Percentiles rank a stretch among this genome's conserved stretches.
These are phyloP conservation scores for Trichoderma erinaceum DNA, from an alignment of 495 filamentous ascomycete genomes.

Conservation along the genomic window DNA sequence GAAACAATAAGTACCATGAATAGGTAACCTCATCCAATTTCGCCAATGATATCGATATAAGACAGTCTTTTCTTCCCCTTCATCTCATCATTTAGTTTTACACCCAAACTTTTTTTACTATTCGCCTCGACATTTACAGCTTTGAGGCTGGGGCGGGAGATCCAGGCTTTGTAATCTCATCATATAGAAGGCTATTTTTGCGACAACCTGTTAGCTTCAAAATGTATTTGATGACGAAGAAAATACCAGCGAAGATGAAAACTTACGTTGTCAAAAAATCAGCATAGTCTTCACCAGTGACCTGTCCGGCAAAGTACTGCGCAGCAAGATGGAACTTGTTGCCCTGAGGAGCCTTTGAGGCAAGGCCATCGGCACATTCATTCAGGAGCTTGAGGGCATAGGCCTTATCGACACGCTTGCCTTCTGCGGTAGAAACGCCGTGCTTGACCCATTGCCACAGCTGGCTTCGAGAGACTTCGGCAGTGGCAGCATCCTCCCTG, in stretches of 20 bases:
- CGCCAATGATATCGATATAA: too few relatives aligned
- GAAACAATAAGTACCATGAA: background rate
- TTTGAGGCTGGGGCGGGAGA: slow-evolving; percentile 66
- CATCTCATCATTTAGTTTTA: background rate
- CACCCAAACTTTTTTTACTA: background rate
- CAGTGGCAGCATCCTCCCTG: slow-evolving; percentile 91
- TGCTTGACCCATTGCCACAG: slow-evolving; percentile 96
- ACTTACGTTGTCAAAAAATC: slow-evolving; percentile 87
- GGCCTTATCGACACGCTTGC: slow-evolving; percentile 86
- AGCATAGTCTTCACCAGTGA: slow-evolving; percentile 94
- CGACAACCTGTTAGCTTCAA: background rate
- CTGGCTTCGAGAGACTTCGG: slow-evolving; percentile 86
- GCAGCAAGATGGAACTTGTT: slow-evolving; percentile 90
- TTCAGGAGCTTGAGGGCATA: slow-evolving; percentile 82
- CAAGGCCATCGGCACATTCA: slow-evolving; percentile 76
- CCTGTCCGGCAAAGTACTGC: slow-evolving; percentile 86
- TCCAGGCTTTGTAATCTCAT: slow-evolving; percentile 87
- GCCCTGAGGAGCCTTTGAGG: slow-evolving; percentile 70
- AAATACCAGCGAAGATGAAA: slow-evolving; percentile 7
- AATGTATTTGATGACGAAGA: background rate
- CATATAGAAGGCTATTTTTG: slow-evolving; percentile 67
- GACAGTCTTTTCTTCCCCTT: background rate
- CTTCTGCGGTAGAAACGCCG: slow-evolving; percentile 77
- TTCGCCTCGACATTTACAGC: slow-evolving; percentile 49
- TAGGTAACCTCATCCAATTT: too few relatives aligned